These are phyloP conservation scores for Westerdykella ornata DNA, from an alignment of 2,329 filamentous ascomycete genomes.

Conservation along the genomic window DNA sequence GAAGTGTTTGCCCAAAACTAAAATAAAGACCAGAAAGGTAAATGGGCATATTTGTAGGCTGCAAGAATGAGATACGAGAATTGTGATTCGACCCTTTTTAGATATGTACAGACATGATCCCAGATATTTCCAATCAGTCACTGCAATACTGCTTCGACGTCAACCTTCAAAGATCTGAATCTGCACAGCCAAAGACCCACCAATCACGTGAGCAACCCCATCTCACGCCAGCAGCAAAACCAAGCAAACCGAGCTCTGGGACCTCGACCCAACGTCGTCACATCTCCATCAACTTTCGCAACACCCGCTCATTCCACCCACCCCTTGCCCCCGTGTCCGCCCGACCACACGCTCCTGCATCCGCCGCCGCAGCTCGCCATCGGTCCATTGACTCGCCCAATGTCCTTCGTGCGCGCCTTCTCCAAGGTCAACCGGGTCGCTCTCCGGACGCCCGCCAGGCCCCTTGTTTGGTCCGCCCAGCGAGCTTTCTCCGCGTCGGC, in stretches of 20 bases:
- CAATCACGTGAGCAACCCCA: slow-evolving; percentile 3
- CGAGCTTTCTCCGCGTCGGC: slow-evolving; percentile 49
- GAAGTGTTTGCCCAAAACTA: too few species aligned
- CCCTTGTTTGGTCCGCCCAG: slow-evolving; percentile 30
- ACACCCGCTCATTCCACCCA: slow-evolving; percentile 20
- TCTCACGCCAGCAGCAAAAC: slow-evolving; percentile 1
- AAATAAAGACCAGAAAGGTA: too few species aligned
- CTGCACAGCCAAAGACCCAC: too few species aligned
- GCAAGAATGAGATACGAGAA: too few species aligned
- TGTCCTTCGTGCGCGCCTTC: slow-evolving; percentile 36
- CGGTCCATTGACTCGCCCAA: slow-evolving; percentile 27
- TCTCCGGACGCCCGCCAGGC: slow-evolving; percentile 29
- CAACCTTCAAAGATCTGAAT: too few species aligned
- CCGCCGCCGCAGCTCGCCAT: slow-evolving; percentile 15
- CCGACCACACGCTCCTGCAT: slow-evolving; percentile 15
- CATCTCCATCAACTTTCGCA: slow-evolving; percentile 16
- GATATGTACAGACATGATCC: too few species aligned
- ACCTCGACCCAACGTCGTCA: slow-evolving; percentile 15
- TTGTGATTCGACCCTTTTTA: too few species aligned
- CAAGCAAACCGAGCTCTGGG: slow-evolving; percentile 7
- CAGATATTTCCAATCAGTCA: too few species aligned
- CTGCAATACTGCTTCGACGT: too few species aligned
- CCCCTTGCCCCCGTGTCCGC: slow-evolving; percentile 15
- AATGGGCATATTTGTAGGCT: too few species aligned
- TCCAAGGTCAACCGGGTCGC: slow-evolving; percentile 31